A percentile compares a stretch with the other conserved stretches of the same genome.
Evolutionary conservation across 2,329 filamentous ascomycete species (phyloP).

Genomic region (Monilinia fructigena): DNA sequence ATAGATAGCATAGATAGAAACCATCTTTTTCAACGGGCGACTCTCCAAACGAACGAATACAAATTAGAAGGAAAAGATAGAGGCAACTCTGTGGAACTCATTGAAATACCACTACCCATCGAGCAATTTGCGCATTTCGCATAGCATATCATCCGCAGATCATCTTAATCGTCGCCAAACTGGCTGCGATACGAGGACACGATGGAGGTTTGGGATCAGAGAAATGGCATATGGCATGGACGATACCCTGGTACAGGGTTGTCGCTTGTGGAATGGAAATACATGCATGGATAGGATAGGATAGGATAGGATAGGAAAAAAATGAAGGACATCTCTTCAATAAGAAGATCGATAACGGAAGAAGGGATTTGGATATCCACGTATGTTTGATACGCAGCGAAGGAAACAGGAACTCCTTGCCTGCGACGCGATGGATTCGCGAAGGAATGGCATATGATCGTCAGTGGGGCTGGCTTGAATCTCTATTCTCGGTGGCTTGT

Average conservation of each 20-base stretch:
- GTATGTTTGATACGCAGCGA: not conserved
- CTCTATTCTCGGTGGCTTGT: not conserved
- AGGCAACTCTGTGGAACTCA: not conserved
- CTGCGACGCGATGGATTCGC: not conserved
- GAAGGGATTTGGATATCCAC: not conserved
- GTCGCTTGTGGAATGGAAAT: not conserved
- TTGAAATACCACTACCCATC: too few relatives aligned
- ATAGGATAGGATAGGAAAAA: not conserved
- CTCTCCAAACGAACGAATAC: constrained; percentile 6
- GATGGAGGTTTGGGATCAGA: not conserved
- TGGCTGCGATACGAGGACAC: not conserved
- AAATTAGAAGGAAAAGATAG: not conserved
- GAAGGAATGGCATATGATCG: not conserved
- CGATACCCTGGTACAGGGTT: not conserved
- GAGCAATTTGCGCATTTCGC: not conserved
- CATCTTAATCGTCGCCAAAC: not conserved
- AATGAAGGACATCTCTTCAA: constrained; percentile 4
- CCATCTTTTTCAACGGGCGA: constrained; percentile 11
- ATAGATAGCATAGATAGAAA: constrained; percentile 18
- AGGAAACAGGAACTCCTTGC: not conserved
- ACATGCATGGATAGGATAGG: constrained; percentile 10
- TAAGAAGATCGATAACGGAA: constrained; percentile 5
- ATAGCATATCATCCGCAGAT: not conserved
- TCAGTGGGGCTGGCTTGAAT: not conserved
- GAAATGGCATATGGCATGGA: not conserved